phyloP scores from a whole-genome alignment of 768 basidiomycete genomes.

The Crepidotus variabilis region DNA sequence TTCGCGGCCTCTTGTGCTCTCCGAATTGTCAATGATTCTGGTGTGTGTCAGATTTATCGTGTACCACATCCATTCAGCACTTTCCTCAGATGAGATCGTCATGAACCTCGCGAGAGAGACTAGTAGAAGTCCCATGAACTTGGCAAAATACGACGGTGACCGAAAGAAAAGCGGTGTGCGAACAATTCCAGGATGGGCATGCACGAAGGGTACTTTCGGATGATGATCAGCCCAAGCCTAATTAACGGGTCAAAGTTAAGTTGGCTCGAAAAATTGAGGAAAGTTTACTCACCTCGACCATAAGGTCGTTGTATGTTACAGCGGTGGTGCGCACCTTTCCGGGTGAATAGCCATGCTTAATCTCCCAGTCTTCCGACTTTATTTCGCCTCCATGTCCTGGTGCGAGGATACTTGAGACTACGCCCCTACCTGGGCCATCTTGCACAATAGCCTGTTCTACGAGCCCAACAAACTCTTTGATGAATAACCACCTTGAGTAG shows the following conservation, averaged over 20 bases:
- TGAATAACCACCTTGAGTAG: conserved; percentile 49
- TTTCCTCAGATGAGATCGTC: conserved; percentile 20
- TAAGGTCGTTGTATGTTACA: conserved; percentile 44
- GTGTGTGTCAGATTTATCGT: conserved; percentile 20
- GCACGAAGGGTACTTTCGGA: conserved; percentile 34
- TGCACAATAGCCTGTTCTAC: conserved; percentile 31
- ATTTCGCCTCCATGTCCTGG: conserved; percentile 27
- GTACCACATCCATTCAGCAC: conserved; percentile 34
- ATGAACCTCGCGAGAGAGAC: conserved; percentile 21
- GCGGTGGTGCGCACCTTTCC: conserved; percentile 24
- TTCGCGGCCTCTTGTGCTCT: not conserved
- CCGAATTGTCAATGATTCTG: not conserved
- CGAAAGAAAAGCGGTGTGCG: conserved; percentile 25
- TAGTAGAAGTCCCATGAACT: conserved; percentile 14
- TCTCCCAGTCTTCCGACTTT: conserved; percentile 40
- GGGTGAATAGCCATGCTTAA: conserved; percentile 38
- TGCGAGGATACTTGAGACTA: conserved; percentile 41
- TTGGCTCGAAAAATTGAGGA: not conserved
- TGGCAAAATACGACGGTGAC: conserved; percentile 23
- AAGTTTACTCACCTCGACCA: conserved; percentile 40
- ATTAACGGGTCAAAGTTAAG: not conserved
- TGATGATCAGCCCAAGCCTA: conserved; percentile 33
- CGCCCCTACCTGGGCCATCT: conserved; percentile 43
- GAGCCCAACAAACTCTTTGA: conserved; percentile 38
- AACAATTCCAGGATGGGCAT: conserved; percentile 36